Conservation (phyloP, 768 basidiomycete genomes). For the Tulasnella sp. region DNA sequence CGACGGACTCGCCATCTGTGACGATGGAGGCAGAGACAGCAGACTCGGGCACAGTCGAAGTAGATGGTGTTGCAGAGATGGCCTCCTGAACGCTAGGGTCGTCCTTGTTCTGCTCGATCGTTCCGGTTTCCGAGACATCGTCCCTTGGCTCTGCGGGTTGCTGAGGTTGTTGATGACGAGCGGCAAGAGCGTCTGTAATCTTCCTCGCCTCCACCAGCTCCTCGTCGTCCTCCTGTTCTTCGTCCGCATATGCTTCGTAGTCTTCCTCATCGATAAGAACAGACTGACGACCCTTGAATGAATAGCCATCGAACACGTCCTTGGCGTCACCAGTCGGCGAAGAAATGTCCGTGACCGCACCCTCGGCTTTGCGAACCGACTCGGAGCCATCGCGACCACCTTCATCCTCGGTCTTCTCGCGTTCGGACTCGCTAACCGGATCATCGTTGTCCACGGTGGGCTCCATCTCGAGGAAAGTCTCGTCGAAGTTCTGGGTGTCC, state of each 20-base stretch:
- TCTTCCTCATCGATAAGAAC: constrained; percentile 71
- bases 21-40: constrained; percentile 21
- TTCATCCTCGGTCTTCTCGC: constrained; percentile 32
- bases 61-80: constrained; percentile 24
- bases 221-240: constrained; percentile 45
- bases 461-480: constrained; percentile 93
- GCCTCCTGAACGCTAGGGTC: neutral
- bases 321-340: constrained; percentile 31
- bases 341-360: neutral
- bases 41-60: constrained; percentile 19
- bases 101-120: constrained; percentile 10
- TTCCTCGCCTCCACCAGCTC: constrained; percentile 28
- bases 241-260: constrained; percentile 49
- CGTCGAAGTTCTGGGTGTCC: constrained; percentile 98
- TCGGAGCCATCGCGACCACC: constrained; percentile 53
- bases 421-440: constrained; percentile 30
- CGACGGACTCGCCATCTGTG: constrained; percentile 29
- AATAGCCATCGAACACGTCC: constrained; percentile 92
- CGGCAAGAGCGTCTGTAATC: constrained; percentile 15
- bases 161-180: constrained; percentile 8
- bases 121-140: constrained; percentile 14
- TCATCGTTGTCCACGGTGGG: constrained; percentile 68
- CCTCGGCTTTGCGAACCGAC: constrained; percentile 35
- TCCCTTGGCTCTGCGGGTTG: constrained; percentile 6
- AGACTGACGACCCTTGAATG: constrained; percentile 83